Percentiles rank a stretch among this genome's conserved stretches.
phyloP scores from a whole-genome alignment of 768 basidiomycete species.

The Russula dissimulans region DNA sequence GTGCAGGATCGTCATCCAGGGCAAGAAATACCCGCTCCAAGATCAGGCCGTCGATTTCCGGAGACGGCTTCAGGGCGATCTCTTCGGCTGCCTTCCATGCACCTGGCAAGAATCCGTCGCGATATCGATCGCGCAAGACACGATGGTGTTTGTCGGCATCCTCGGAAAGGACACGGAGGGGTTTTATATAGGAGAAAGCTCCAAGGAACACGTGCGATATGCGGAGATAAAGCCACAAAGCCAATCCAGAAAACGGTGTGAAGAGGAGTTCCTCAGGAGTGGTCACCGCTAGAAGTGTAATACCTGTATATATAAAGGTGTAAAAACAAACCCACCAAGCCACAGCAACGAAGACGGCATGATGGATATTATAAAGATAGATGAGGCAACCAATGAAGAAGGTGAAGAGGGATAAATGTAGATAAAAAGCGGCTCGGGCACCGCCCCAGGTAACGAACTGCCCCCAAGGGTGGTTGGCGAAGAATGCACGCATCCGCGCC shows the following conservation, averaged over 20 bases:
- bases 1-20: neutral
- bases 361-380: neutral
- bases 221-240: neutral
- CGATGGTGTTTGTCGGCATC: too few relatives aligned
- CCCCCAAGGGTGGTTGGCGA: neutral
- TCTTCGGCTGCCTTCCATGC: neutral
- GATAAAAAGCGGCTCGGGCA: neutral
- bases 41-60: neutral
- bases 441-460: neutral
- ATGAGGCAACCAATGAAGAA: neutral
- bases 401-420: neutral
- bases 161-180: neutral
- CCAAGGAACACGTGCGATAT: neutral
- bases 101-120: neutral
- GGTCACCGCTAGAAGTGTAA: neutral
- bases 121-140: neutral
- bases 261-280: neutral
- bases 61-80: neutral
- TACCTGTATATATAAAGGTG: neutral
- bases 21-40: neutral
- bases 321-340: neutral
- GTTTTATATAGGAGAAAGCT: neutral
- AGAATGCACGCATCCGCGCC: neutral
- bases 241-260: neutral
- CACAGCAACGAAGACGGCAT: neutral